A percentile compares a stretch with the other conserved stretches of the same genome.
phyloP scores from a whole-genome alignment of 2,329 filamentous ascomycete genomes.

The Ustulina deusta region DNA sequence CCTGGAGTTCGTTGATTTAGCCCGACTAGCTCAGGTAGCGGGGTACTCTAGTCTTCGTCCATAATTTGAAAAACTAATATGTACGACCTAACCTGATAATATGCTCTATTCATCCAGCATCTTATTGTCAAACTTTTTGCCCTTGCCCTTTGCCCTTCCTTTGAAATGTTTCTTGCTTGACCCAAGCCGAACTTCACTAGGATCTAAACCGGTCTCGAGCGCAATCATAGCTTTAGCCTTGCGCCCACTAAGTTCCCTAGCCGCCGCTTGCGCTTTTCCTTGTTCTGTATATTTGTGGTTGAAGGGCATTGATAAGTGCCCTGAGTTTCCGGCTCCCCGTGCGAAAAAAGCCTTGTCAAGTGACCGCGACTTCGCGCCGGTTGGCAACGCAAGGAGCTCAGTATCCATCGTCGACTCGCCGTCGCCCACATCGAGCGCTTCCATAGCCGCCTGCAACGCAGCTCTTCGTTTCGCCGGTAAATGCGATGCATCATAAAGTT shows the following conservation, averaged over 20 bases:
- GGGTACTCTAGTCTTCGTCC: slow-evolving; percentile 1
- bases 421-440: slow-evolving; percentile 59
- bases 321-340: slow-evolving; percentile 61
- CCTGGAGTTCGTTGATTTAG: background rate
- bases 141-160: slow-evolving; percentile 74
- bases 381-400: slow-evolving; percentile 64
- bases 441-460: slow-evolving; percentile 66
- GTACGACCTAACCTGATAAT: background rate
- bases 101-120: slow-evolving; percentile 53
- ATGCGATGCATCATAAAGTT: slow-evolving; percentile 86
- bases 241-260: slow-evolving; percentile 81
- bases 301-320: slow-evolving; percentile 83
- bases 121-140: slow-evolving; percentile 59
- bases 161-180: slow-evolving; percentile 95
- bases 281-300: slow-evolving; percentile 90
- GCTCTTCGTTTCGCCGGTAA: slow-evolving; percentile 84
- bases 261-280: slow-evolving; percentile 64
- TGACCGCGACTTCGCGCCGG: slow-evolving; percentile 78
- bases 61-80: background rate
- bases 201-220: slow-evolving; percentile 85
- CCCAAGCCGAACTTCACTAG: slow-evolving; percentile 75
- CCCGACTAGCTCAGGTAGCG: background rate
- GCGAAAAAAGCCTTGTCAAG: slow-evolving; percentile 93
- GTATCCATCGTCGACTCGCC: slow-evolving; percentile 55
- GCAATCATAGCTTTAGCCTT: slow-evolving; percentile 86